These are phyloP conservation scores for Ailanthus altissimus DNA, from an alignment of 345 rosid genomes.

Conservation along the genomic window DNA sequence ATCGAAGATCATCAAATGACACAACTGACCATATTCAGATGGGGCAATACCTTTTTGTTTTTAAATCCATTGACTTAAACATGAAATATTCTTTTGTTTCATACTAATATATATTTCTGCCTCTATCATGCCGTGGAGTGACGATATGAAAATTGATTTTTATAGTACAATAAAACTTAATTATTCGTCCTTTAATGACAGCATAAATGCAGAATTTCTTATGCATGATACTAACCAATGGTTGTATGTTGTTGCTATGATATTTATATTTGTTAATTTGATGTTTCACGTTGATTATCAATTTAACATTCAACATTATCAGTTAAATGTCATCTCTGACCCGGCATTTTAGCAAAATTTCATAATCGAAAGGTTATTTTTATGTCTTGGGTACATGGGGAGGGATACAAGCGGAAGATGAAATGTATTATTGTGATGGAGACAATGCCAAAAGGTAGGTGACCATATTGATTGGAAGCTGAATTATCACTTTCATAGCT, in stretches of 20 bases:
- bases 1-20: not conserved
- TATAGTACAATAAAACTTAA: not conserved
- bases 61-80: not conserved
- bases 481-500: constrained; percentile 35
- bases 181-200: not conserved
- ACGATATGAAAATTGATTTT: not conserved
- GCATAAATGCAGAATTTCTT: not conserved
- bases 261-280: not conserved
- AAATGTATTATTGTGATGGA: not conserved
- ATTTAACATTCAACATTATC: not conserved
- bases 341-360: not conserved
- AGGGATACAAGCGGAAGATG: not conserved
- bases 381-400: not conserved
- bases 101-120: not conserved
- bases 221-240: not conserved
- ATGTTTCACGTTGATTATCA: not conserved
- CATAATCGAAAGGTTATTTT: not conserved
- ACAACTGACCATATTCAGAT: not conserved
- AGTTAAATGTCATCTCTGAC: not conserved
- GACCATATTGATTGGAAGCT: constrained; percentile 22
- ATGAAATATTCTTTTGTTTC: constrained; percentile 4
- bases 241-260: no score
- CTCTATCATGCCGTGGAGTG: not conserved
- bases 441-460: constrained; percentile 15
- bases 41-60: not conserved